These are phyloP conservation scores for Tubosaeta sp. DNA, from an alignment of 768 basidiomycete species.

Conservation along the genomic window DNA sequence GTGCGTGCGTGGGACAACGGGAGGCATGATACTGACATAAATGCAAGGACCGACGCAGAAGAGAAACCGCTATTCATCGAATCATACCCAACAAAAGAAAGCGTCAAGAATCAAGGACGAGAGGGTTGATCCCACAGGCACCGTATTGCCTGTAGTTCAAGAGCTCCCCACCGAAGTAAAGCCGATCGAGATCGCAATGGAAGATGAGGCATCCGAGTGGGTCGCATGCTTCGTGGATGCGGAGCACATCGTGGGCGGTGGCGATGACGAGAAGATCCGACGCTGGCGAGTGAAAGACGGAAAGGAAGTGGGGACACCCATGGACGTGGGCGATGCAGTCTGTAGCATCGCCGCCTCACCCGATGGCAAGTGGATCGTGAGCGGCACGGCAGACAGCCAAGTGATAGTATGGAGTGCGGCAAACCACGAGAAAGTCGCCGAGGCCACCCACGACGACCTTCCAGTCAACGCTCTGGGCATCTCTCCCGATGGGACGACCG, in stretches of 20 bases:
- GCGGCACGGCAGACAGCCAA: background rate
- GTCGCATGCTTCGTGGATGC: background rate
- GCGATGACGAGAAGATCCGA: background rate
- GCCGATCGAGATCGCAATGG: background rate
- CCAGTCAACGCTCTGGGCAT: background rate
- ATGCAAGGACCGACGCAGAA: too few species aligned
- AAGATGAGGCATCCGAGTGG: background rate
- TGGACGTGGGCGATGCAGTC: background rate
- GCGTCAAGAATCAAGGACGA: too few species aligned
- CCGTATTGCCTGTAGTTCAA: background rate
- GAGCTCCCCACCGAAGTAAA: background rate
- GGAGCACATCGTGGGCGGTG: background rate
- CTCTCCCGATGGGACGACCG: background rate
- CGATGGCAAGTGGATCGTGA: background rate
- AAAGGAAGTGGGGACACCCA: background rate
- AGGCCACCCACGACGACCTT: background rate
- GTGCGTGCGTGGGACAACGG: too few species aligned
- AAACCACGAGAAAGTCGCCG: background rate
- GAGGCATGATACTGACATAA: too few species aligned
- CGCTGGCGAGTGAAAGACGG: background rate
- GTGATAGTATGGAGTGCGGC: background rate
- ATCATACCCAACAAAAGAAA: too few species aligned
- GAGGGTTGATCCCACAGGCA: too few species aligned
- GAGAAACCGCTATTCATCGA: too few species aligned
- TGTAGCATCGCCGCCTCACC: background rate